Percentiles rank a stretch among this genome's conserved stretches.
Evolutionary conservation across 805 yeast genomes (phyloP).

Genomic region (Metschnikowia shivogae): DNA sequence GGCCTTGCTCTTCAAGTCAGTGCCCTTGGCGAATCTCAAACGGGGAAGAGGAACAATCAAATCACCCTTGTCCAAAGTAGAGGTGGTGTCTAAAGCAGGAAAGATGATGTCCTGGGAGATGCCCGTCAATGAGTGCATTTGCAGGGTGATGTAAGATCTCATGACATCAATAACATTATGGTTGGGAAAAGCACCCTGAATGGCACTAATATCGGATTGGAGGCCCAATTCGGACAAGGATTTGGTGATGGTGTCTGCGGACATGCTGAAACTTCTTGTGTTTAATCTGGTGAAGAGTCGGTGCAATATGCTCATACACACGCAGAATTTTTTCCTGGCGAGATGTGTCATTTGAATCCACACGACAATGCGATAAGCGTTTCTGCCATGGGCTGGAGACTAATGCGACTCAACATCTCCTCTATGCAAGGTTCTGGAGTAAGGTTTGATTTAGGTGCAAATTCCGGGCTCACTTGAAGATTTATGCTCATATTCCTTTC

Average conservation of each 20-base stretch:
- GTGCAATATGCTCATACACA: conserved; percentile 10
- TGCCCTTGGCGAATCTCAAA: conserved; percentile 62
- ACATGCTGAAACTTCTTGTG: conserved; percentile 12
- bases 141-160: conserved; percentile 84
- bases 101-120: conserved; percentile 67
- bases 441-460: background rate
- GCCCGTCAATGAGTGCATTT: conserved; percentile 67
- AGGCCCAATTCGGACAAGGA: conserved; percentile 36
- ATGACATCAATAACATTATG: conserved; percentile 80
- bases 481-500: background rate
- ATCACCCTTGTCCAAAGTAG: conserved; percentile 87
- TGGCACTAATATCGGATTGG: conserved; percentile 37
- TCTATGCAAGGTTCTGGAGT: background rate
- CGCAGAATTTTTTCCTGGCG: conserved; percentile 1
- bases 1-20: conserved; percentile 72
- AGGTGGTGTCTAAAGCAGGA: conserved; percentile 85
- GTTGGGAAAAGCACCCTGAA: conserved; percentile 66
- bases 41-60: conserved; percentile 90
- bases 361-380: conserved; percentile 4
- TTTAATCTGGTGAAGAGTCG: conserved; percentile 4
- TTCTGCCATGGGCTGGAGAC: background rate
- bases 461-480: background rate
- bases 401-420: background rate
- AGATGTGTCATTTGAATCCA: conserved; percentile 1
- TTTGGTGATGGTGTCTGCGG: conserved; percentile 30